Conservation (phyloP, 352 stramenopile species). For the Elongisporangium prolatum region DNA sequence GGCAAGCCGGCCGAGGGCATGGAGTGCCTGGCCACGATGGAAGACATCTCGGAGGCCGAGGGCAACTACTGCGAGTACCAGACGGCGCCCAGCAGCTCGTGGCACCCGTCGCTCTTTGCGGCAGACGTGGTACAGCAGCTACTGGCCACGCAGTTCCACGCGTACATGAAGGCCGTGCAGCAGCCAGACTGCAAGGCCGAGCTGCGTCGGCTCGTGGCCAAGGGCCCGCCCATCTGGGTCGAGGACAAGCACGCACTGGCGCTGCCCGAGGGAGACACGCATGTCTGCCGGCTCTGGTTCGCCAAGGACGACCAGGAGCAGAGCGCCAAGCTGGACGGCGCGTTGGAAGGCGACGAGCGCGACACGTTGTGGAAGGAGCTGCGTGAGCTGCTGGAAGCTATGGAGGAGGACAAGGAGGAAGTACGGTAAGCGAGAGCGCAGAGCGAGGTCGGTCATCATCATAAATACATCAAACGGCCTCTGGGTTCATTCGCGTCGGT, state of each 20-base stretch:
- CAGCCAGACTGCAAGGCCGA: conserved; percentile 94
- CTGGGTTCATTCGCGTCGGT: neutral
- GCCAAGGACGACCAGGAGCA: conserved; percentile 70
- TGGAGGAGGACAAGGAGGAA: conserved; percentile 80
- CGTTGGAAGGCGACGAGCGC: conserved; percentile 83
- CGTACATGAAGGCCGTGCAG: conserved; percentile 92
- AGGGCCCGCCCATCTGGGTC: conserved; percentile 90
- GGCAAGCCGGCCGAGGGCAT: conserved; percentile 81
- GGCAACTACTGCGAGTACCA: conserved; percentile 92
- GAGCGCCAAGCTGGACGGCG: conserved; percentile 85
- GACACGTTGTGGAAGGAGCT: conserved; percentile 72
- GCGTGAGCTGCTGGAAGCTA: conserved; percentile 60
- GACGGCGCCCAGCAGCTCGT: conserved; percentile 83
- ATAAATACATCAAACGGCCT: neutral
- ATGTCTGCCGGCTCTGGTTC: conserved; percentile 90
- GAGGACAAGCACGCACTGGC: conserved; percentile 90
- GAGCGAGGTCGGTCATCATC: neutral
- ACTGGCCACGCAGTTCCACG: conserved; percentile 87
- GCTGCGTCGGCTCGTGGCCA: conserved; percentile 86
- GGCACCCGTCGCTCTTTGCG: conserved; percentile 80
- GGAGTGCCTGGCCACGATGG: conserved; percentile 92
- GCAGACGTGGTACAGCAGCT: conserved; percentile 80
- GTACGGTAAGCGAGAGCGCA: conserved; percentile 28
- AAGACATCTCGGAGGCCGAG: conserved; percentile 92
- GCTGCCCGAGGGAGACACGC: conserved; percentile 85